Evolutionary conservation across 2,329 filamentous ascomycete genomes (phyloP).

Genomic region (Helotiales sp.): DNA sequence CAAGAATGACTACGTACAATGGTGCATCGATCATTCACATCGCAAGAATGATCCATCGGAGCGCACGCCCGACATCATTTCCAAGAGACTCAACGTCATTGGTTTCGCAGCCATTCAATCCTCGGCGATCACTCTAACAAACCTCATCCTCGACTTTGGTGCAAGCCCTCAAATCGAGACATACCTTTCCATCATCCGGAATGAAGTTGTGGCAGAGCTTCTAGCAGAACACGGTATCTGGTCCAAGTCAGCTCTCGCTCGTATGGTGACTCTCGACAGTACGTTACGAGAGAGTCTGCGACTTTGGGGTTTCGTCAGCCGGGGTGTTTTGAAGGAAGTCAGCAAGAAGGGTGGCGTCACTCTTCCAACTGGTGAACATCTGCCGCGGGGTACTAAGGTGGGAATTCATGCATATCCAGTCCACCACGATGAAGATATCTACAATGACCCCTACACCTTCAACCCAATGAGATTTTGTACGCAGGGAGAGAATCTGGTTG

Average conservation of each 20-base stretch:
- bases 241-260: constrained; percentile 47
- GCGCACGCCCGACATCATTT: constrained; percentile 41
- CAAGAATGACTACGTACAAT: constrained; percentile 48
- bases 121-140: constrained; percentile 47
- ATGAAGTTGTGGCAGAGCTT: constrained; percentile 46
- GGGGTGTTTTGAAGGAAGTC: constrained; percentile 40
- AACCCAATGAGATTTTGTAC: constrained; percentile 31
- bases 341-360: constrained; percentile 51
- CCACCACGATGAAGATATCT: constrained; percentile 33
- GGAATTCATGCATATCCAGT: constrained; percentile 37
- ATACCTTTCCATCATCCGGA: constrained; percentile 46
- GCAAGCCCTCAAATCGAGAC: constrained; percentile 46
- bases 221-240: constrained; percentile 42
- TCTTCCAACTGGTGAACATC: constrained; percentile 43
- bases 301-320: constrained; percentile 41
- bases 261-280: constrained; percentile 50
- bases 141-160: constrained; percentile 48
- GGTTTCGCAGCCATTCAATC: constrained; percentile 45
- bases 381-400: constrained; percentile 46
- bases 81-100: constrained; percentile 33
- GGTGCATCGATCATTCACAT: constrained; percentile 46
- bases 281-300: constrained; percentile 51
- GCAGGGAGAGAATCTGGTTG: background rate
- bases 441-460: constrained; percentile 26
- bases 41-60: constrained; percentile 47